Evolutionary conservation across 2,329 filamentous ascomycete species (phyloP).

Genomic region (Emergomyces africanus): DNA sequence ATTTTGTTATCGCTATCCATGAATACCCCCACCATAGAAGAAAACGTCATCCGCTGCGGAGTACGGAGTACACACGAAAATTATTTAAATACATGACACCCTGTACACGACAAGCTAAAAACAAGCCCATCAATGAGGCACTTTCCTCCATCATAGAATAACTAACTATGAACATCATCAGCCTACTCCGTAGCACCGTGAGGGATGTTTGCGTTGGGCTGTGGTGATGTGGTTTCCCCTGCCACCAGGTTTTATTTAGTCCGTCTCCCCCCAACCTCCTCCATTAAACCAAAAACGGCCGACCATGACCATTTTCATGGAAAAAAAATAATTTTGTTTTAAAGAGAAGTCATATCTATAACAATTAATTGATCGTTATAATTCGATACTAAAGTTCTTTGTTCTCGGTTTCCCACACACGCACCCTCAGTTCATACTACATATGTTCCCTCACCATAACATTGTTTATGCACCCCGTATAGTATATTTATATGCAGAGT

Average conservation of each 20-base stretch:
- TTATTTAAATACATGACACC: neutral
- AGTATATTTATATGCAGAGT: no score
- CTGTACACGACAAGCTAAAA: neutral
- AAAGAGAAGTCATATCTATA: neutral
- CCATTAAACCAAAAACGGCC: constrained; percentile 6
- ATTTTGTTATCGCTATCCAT: no score
- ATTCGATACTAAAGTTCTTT: neutral
- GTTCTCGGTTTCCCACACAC: neutral
- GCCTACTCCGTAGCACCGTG: neutral
- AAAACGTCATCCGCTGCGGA: neutral
- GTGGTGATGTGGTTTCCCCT: constrained; percentile 8
- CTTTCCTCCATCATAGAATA: neutral
- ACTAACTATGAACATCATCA: neutral
- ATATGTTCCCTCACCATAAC: neutral
- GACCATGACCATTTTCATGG: no score
- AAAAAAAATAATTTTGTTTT: neutral
- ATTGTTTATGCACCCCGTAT: neutral
- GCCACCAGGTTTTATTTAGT: constrained; percentile 17
- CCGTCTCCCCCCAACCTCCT: constrained; percentile 10
- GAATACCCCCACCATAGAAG: neutral
- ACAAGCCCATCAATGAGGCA: neutral
- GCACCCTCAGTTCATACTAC: no score
- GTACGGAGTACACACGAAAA: neutral
- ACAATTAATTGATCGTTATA: neutral
- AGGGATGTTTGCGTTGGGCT: neutral